Percentiles rank a stretch among this genome's conserved stretches.
Conservation (phyloP, 352 stramenopile genomes). For the Phytophthora pini region DNA sequence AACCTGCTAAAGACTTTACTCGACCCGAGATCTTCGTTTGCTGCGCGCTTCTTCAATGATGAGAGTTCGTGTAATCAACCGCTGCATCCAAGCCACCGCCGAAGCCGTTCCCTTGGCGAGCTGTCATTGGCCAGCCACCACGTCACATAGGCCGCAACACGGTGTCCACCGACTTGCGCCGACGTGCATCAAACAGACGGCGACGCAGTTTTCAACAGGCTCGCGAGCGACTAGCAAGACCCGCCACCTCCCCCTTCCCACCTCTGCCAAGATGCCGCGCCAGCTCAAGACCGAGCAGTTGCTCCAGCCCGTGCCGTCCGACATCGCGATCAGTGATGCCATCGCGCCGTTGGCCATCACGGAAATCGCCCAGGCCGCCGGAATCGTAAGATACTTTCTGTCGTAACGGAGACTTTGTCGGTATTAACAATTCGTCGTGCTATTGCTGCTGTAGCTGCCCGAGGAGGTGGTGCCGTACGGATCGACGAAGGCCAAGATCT, state of each 20-base stretch:
- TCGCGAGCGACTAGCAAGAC: slow-evolving; percentile 36
- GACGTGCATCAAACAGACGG: slow-evolving; percentile 13
- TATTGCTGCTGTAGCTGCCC: slow-evolving; percentile 45
- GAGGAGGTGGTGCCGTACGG: slow-evolving; percentile 92
- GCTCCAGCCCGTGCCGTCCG: slow-evolving; percentile 73
- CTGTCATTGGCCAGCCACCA: slow-evolving; percentile 32
- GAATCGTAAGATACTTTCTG: slow-evolving; percentile 61
- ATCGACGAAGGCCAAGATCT: slow-evolving; percentile 93
- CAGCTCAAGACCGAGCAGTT: slow-evolving; percentile 67
- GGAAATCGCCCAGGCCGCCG: slow-evolving; percentile 62
- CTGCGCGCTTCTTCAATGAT: slow-evolving; percentile 33
- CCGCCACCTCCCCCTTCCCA: background rate
- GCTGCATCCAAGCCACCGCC: slow-evolving; percentile 27
- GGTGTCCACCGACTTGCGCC: slow-evolving; percentile 16
- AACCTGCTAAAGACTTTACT: background rate
- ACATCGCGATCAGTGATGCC: slow-evolving; percentile 86
- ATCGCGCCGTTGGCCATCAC: slow-evolving; percentile 72
- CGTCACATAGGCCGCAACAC: slow-evolving; percentile 20
- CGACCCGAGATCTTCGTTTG: background rate
- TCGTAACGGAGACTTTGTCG: slow-evolving; percentile 14
- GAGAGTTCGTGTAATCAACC: slow-evolving; percentile 25
- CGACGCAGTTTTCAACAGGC: slow-evolving; percentile 20
- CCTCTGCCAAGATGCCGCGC: slow-evolving; percentile 44
- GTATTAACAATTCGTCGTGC: slow-evolving; percentile 20
- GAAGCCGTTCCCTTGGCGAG: slow-evolving; percentile 20